Conservation (phyloP, 805 yeast genomes). For the Candida gorgasii region DNA sequence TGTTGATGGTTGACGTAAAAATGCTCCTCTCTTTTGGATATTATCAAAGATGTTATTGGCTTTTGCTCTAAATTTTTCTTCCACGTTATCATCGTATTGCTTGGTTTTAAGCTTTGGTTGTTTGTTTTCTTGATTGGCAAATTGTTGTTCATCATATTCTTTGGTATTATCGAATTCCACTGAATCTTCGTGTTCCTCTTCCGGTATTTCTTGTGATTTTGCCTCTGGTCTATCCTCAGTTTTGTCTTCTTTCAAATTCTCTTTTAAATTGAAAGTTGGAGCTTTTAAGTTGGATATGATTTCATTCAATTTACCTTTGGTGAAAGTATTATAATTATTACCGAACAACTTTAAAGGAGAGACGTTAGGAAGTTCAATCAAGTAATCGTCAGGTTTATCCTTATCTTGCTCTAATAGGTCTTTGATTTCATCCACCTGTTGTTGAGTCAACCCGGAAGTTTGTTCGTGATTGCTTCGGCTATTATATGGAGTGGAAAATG, state of each 20-base stretch:
- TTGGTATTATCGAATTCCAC: background rate
- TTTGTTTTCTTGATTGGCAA: slow-evolving; percentile 1
- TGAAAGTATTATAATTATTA: slow-evolving; percentile 41
- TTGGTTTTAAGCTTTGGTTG: slow-evolving; percentile 29
- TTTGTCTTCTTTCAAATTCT: too few species aligned
- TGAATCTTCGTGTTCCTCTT: background rate
- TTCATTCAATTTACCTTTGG: slow-evolving; percentile 34
- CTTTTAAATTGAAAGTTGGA: slow-evolving; percentile 13
- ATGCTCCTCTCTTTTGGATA: slow-evolving; percentile 36
- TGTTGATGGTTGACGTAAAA: slow-evolving; percentile 12
- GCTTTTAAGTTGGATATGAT: slow-evolving; percentile 17
- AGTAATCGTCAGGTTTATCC: slow-evolving; percentile 19
- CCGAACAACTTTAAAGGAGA: slow-evolving; percentile 45
- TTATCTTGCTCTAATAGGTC: slow-evolving; percentile 23
- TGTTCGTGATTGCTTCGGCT: slow-evolving; percentile 12
- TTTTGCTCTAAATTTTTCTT: slow-evolving; percentile 36
- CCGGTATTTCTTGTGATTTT: background rate
- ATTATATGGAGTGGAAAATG: slow-evolving; percentile 40
- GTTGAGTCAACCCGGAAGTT: slow-evolving; percentile 9
- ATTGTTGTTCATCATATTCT: background rate
- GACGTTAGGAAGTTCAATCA: slow-evolving; percentile 24
- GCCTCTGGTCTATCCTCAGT: too few species aligned
- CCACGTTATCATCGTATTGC: slow-evolving; percentile 34
- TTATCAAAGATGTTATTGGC: slow-evolving; percentile 41
- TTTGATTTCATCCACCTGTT: slow-evolving; percentile 20